phyloP scores from a whole-genome alignment of 495 filamentous ascomycete species.

The Penicillium daleae region DNA sequence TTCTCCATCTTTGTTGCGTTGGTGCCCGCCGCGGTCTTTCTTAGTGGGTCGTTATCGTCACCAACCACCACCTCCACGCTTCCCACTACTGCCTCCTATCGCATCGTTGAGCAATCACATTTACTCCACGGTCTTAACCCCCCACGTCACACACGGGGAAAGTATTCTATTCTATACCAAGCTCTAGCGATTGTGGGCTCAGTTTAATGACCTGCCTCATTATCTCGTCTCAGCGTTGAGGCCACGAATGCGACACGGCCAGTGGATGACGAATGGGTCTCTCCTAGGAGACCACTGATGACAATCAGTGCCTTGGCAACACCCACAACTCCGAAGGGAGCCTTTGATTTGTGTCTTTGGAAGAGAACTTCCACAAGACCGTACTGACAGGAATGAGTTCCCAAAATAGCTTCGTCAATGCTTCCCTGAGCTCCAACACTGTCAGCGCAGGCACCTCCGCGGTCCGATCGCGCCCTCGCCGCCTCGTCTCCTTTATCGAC shows the following conservation, averaged over 20 bases:
- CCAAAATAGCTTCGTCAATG: conserved; percentile 44
- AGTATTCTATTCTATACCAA: not conserved
- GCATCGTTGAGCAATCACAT: conserved; percentile 15
- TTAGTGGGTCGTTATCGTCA: conserved; percentile 34
- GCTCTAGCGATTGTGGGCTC: conserved; percentile 3
- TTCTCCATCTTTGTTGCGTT: conserved; percentile 6
- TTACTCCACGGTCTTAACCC: conserved; percentile 7
- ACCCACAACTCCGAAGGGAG: conserved; percentile 34
- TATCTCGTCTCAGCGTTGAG: conserved; percentile 19
- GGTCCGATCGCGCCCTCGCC: conserved; percentile 49
- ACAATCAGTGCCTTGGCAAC: conserved; percentile 46
- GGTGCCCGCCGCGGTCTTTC: conserved; percentile 1
- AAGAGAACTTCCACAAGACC: conserved; percentile 18
- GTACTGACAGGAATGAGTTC: conserved; percentile 51
- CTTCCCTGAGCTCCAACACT: conserved; percentile 41
- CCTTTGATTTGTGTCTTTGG: conserved; percentile 28
- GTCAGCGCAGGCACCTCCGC: conserved; percentile 42
- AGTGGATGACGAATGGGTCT: conserved; percentile 51
- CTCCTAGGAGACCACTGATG: conserved; percentile 47
- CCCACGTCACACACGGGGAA: conserved; percentile 3
- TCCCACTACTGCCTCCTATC: conserved; percentile 26
- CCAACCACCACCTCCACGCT: conserved; percentile 17
- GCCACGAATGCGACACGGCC: conserved; percentile 43
- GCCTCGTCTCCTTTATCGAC: conserved; percentile 48
- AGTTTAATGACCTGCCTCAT: conserved; percentile 14